Base-by-base conservation (phyloP, 306 rosid species). In the Rosa multiflora region DNA sequence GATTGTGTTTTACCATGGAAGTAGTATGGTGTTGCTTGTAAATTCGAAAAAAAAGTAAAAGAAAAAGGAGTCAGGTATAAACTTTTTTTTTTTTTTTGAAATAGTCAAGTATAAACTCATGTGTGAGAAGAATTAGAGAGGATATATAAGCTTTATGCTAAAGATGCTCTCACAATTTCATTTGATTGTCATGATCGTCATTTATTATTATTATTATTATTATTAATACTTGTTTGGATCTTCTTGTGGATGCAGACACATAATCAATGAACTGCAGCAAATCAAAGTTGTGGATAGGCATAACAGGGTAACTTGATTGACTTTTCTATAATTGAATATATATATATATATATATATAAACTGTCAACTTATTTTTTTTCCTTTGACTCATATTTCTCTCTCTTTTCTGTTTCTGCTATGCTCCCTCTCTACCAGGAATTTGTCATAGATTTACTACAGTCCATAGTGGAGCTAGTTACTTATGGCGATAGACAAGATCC, bases 401-500 rank as follows among this genome's bases (percentile, higher is more conserved):
- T 79, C 35, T 21, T 43, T 48, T 23, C 80, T 39, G 7, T 39
- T 67, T 8, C 48, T 11, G 5, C 21, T 2, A 7, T 67, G 40
- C 48, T 11, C 13, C 39, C 21, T 32, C 63, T 64, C 37, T 12
- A 63, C 10, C 88, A 93, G 98, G 98, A 93, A 44, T 35, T 86
- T 73, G 97, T 93, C 77, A 68, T 88, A 73, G 98, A 93, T 84
- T 85, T 89, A 51, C 77, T 91, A 85, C 94, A 91, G 86, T 93
- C 93, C 79, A 79, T 88, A 77, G 97, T 88, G 76, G 98, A 93
- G 89, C 86, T 93, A 78, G 92, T 91, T 78, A 91, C 90, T 4
- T 93, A 90, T 74, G 98, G 98, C 2, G 91, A 93, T 75, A 91
- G 83, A 86, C 94, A 93, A 71, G 97, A 93, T 85, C 93, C 97